A percentile compares a stretch with the other conserved stretches of the same genome.
Evolutionary conservation across 768 basidiomycete species (phyloP).

Genomic region (Termitomyces titanicus): DNA sequence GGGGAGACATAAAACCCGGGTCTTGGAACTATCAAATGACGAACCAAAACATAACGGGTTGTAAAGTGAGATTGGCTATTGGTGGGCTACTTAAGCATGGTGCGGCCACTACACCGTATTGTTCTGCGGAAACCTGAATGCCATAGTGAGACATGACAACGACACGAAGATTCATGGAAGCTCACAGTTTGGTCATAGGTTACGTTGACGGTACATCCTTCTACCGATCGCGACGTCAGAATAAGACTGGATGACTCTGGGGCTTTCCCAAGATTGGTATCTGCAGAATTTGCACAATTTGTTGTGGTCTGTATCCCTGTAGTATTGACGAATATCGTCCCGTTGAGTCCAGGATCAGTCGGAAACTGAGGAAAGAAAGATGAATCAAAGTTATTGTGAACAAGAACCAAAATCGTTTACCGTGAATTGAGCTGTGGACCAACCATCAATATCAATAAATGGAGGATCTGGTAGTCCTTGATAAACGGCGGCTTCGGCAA

Average conservation of each 20-base stretch:
- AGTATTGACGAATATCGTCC: conserved; percentile 48
- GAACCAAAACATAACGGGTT: conserved; percentile 69
- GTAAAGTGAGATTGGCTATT: conserved; percentile 28
- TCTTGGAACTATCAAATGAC: background rate
- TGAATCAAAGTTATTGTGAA: background rate
- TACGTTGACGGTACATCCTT: conserved; percentile 40
- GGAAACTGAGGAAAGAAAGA: conserved; percentile 34
- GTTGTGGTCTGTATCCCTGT: conserved; percentile 44
- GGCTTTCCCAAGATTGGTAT: conserved; percentile 18
- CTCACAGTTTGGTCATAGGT: conserved; percentile 35
- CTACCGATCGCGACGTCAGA: conserved; percentile 40
- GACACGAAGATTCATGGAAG: background rate
- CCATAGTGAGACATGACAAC: background rate
- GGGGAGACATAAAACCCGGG: conserved; percentile 2
- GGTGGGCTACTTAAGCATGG: conserved; percentile 31
- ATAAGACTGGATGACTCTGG: conserved; percentile 25
- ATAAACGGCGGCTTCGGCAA: conserved; percentile 41
- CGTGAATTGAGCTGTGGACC: conserved; percentile 53
- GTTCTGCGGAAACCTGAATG: conserved; percentile 33
- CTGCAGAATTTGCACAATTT: conserved; percentile 42
- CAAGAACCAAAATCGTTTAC: conserved; percentile 26
- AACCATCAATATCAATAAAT: conserved; percentile 45
- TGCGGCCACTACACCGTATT: conserved; percentile 45
- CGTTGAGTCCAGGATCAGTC: conserved; percentile 41
- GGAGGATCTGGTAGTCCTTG: conserved; percentile 53